Evolutionary conservation across 2,329 filamentous ascomycete species (phyloP).

Genomic region (Colletotrichum musae): DNA sequence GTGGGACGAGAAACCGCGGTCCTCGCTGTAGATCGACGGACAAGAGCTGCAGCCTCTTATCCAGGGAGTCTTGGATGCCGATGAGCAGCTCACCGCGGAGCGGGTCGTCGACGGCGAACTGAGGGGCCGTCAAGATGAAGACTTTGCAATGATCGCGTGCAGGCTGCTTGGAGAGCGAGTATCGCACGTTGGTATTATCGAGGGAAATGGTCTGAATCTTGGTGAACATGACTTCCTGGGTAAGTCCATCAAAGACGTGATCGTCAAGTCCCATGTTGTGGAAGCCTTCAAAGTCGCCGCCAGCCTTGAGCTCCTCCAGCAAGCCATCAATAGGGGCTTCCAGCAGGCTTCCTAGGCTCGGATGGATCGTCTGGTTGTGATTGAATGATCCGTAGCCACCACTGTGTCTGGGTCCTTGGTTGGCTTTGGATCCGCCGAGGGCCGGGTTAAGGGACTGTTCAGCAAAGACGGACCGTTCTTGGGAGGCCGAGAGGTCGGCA

Average conservation of each 20-base stretch:
- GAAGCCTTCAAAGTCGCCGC: slow-evolving; percentile 76
- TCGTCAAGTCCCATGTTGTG: slow-evolving; percentile 81
- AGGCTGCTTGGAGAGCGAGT: slow-evolving; percentile 68
- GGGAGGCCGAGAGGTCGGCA: slow-evolving; percentile 87
- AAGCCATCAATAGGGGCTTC: slow-evolving; percentile 79
- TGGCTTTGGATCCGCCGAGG: slow-evolving; percentile 69
- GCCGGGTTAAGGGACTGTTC: slow-evolving; percentile 69
- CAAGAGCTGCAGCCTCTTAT: slow-evolving; percentile 77
- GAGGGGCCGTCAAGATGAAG: slow-evolving; percentile 76
- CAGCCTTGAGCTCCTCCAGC: slow-evolving; percentile 76
- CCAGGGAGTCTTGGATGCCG: slow-evolving; percentile 78
- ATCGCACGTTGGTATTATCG: slow-evolving; percentile 73
- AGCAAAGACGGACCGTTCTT: slow-evolving; percentile 84
- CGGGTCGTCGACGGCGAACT: slow-evolving; percentile 67
- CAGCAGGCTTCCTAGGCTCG: slow-evolving; percentile 73
- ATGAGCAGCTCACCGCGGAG: slow-evolving; percentile 72
- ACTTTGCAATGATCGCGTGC: slow-evolving; percentile 72
- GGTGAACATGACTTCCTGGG: slow-evolving; percentile 79
- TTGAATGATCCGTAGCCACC: slow-evolving; percentile 59
- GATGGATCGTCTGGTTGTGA: slow-evolving; percentile 62
- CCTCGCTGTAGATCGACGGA: slow-evolving; percentile 66
- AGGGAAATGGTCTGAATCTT: slow-evolving; percentile 79
- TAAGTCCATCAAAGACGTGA: slow-evolving; percentile 78
- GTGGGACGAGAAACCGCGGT: slow-evolving; percentile 39
- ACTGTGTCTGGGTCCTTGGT: slow-evolving; percentile 74